phyloP scores from a whole-genome alignment of 2,329 filamentous ascomycete genomes.

The Monilinia polystroma region DNA sequence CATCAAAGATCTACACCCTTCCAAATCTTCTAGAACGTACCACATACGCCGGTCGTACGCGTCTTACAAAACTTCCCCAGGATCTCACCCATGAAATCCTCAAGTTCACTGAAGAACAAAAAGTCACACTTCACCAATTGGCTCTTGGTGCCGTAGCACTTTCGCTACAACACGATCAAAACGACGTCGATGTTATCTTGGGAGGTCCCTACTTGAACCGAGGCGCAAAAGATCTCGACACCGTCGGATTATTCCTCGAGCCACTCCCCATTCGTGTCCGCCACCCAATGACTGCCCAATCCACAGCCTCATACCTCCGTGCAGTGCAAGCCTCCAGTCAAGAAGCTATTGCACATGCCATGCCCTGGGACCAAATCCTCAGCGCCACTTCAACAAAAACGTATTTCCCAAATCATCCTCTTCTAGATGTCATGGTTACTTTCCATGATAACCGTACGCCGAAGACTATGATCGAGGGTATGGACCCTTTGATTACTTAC shows the following conservation, averaged over 20 bases:
- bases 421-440: slow-evolving; percentile 35
- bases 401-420: slow-evolving; percentile 27
- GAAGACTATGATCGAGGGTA: neutral
- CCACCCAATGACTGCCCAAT: neutral
- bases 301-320: neutral
- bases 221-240: slow-evolving; percentile 32
- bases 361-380: slow-evolving; percentile 40
- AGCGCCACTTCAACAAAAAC: slow-evolving; percentile 27
- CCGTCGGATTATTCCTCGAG: slow-evolving; percentile 24
- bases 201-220: slow-evolving; percentile 40
- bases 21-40: neutral
- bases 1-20: neutral
- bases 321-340: slow-evolving; percentile 32
- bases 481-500: slow-evolving; percentile 8
- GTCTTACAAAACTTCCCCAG: neutral
- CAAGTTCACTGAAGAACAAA: neutral
- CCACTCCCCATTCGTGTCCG: slow-evolving; percentile 18
- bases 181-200: slow-evolving; percentile 33
- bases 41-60: slow-evolving; percentile 6
- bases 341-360: slow-evolving; percentile 36
- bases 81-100: neutral
- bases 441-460: slow-evolving; percentile 29
- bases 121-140: slow-evolving; percentile 24
- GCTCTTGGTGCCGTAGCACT: slow-evolving; percentile 24
- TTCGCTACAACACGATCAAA: neutral